Percentiles rank a stretch among this genome's conserved stretches.
These are phyloP conservation scores for Cryptococcus sp. DNA, from an alignment of 1,284 basidiomycete genomes.

Conservation along the genomic window DNA sequence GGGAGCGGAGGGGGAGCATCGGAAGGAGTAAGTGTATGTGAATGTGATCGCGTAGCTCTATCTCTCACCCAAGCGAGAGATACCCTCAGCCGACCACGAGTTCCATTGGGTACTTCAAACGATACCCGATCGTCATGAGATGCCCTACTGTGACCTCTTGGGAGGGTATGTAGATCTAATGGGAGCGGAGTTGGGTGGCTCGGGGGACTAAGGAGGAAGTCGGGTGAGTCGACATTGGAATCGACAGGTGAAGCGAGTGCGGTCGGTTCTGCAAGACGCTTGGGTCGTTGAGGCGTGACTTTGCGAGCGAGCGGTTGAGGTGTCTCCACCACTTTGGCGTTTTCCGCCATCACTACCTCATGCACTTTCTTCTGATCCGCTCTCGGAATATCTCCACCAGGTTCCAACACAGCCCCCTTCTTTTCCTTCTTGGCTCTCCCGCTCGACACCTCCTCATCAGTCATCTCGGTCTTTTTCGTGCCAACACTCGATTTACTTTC, in stretches of 20 bases:
- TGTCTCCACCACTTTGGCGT: no score
- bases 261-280: no score
- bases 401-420: no score
- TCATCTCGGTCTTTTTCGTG: background rate
- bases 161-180: background rate
- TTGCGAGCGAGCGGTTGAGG: background rate
- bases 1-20: slow-evolving; percentile 14
- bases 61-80: slow-evolving; percentile 28
- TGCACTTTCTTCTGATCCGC: no score
- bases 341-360: no score
- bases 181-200: no score
- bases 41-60: background rate
- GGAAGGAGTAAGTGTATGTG: background rate
- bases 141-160: background rate
- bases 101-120: slow-evolving; percentile 32
- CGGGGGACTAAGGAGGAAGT: no score
- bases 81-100: slow-evolving; percentile 22
- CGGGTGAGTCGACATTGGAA: no score
- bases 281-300: background rate
- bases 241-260: no score
- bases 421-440: no score
- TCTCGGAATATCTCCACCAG: no score
- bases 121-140: slow-evolving; percentile 25
- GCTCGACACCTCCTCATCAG: background rate
- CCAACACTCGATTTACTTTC: slow-evolving; percentile 9